Evolutionary conservation across 2,329 filamentous ascomycete species (phyloP).

Genomic region (Paraphaeosphaeria sporulosa): DNA sequence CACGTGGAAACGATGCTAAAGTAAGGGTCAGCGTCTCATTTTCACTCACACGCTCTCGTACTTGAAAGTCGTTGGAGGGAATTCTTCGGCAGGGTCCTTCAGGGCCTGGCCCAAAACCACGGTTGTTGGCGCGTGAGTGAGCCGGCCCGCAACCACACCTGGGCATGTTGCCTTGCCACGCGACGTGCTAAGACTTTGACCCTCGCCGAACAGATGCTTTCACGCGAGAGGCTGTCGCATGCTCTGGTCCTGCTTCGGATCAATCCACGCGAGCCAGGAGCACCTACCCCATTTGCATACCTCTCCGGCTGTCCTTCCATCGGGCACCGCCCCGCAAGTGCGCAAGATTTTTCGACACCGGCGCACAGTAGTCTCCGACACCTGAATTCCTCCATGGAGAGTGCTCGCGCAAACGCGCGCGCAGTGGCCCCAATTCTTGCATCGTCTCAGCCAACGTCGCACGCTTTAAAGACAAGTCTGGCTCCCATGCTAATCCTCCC

Average conservation of each 20-base stretch:
- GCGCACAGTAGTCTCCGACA: not conserved
- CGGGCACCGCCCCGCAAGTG: not conserved
- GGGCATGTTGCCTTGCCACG: not conserved
- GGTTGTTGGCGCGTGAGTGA: not conserved
- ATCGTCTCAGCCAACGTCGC: not conserved
- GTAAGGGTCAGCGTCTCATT: too few species aligned
- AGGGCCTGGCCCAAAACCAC: not conserved
- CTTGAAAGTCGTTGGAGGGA: not conserved
- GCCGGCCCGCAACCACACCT: not conserved
- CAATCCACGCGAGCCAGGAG: not conserved
- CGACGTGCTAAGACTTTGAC: not conserved
- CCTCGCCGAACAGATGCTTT: not conserved
- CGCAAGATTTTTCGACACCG: not conserved
- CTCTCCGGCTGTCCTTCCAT: not conserved
- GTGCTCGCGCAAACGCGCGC: not conserved
- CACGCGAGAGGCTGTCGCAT: not conserved
- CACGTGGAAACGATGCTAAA: not conserved
- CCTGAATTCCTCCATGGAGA: not conserved
- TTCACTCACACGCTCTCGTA: not conserved
- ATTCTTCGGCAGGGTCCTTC: constrained; percentile 2
- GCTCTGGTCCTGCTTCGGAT: not conserved
- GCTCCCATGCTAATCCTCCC: not conserved
- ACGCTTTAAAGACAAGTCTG: not conserved
- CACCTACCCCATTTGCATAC: not conserved
- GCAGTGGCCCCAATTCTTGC: not conserved